phyloP scores from a whole-genome alignment of 1,139 yeast genomes.

The Geotrichum cucujoidarum region DNA sequence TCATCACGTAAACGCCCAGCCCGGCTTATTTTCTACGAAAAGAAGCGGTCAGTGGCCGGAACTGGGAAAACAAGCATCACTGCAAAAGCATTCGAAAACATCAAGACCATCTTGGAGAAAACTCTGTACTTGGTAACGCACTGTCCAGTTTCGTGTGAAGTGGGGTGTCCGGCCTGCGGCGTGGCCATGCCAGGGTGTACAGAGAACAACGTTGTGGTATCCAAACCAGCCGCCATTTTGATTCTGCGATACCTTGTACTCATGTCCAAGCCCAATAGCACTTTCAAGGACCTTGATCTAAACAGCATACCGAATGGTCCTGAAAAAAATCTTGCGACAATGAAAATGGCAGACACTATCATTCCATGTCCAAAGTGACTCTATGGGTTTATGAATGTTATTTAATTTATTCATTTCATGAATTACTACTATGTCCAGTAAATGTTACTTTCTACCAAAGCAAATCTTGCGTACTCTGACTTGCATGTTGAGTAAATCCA shows the following conservation, averaged over 20 bases:
- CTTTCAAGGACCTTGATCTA: constrained; percentile 39
- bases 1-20: constrained; percentile 75
- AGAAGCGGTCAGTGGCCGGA: constrained; percentile 55
- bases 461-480: constrained; percentile 3
- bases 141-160: constrained; percentile 63
- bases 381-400: not conserved
- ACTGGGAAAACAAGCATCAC: constrained; percentile 72
- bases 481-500: constrained; percentile 6
- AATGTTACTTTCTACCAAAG: constrained; percentile 1
- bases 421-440: not conserved
- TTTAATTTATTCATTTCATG: not conserved
- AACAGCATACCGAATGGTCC: constrained; percentile 69
- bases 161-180: constrained; percentile 79
- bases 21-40: constrained; percentile 74
- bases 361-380: not conserved
- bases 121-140: constrained; percentile 55
- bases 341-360: constrained; percentile 53
- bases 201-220: constrained; percentile 74
- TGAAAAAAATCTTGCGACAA: constrained; percentile 69
- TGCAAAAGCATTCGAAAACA: constrained; percentile 70
- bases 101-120: constrained; percentile 57
- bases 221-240: constrained; percentile 81
- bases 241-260: constrained; percentile 50
- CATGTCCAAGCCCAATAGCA: constrained; percentile 20
- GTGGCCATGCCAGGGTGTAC: constrained; percentile 66